Evolutionary conservation across 208 protist genomes (phyloP).

Genomic region (Trypanosoma conorhini): DNA sequence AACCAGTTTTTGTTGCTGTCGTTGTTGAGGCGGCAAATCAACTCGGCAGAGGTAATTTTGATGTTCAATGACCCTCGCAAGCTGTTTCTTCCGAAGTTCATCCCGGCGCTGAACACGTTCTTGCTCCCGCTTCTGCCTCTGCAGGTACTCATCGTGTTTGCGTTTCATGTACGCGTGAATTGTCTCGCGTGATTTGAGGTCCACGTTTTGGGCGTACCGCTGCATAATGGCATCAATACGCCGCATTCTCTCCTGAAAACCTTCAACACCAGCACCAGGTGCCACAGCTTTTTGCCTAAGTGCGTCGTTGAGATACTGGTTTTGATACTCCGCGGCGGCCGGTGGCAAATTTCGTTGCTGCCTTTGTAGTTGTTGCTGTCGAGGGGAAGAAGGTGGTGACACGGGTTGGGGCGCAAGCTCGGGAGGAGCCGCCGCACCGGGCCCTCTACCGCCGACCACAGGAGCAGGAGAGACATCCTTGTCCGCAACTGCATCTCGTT

Average conservation of each 20-base stretch:
- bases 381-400: constrained; percentile 6
- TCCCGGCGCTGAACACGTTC: constrained; percentile 53
- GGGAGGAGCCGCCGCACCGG: not conserved
- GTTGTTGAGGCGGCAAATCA: constrained; percentile 33
- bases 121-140: constrained; percentile 54
- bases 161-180: constrained; percentile 89
- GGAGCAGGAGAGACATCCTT: not conserved
- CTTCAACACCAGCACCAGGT: not conserved
- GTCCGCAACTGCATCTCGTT: not conserved
- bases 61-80: constrained; percentile 64
- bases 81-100: constrained; percentile 57
- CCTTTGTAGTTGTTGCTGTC: constrained; percentile 16
- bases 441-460: not conserved
- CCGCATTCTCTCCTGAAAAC: constrained; percentile 57
- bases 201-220: constrained; percentile 67
- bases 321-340: not conserved
- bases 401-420: not conserved
- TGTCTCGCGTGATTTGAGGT: constrained; percentile 73
- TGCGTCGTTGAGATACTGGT: not conserved
- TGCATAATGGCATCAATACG: constrained; percentile 85
- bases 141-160: constrained; percentile 86
- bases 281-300: not conserved
- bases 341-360: constrained; percentile 13
- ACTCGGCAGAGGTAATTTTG: constrained; percentile 19
- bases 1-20: constrained; percentile 20